Evolutionary conservation across 2,329 filamentous ascomycete species (phyloP), one percentile per base, ranked within the genome.

Genomic region (Zymoseptoria pseudotritici): DNA sequence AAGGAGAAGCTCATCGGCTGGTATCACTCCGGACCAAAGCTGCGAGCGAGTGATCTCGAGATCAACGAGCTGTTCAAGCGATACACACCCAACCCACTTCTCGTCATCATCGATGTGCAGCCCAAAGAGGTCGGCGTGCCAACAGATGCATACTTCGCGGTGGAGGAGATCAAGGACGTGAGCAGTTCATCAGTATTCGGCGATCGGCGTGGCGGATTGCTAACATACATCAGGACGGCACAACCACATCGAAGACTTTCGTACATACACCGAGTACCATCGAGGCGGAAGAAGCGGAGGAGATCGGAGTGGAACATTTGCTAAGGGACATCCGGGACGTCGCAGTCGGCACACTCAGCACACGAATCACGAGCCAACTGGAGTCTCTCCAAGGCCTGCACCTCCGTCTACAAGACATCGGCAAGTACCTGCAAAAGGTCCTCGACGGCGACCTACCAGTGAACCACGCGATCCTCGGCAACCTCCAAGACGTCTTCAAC

Each of bases 1-100:
- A 83, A 90, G 65, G 94, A 99, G 81, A 97, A 97, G 86, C 84
- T 99, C 75, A 95, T 99, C 83, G 94, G 94, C 73, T 99, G 94
- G 94, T 99, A 99, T 78, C 94, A 99, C 79, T 96, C 94, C 20
- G 94, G 94, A 50, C 94, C 94, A 49, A 99, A 97, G 82, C 83
- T 99, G 72, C 87, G 94, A 73, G 93, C 92, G 58, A 97, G 94
- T 53, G 94, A 99, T 81, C 80, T 99, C 67, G 90, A 97, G 80
- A 96, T 99, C 87, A 99, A 99, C 79, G 94, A 99, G 79, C 85
- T 99, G 61, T 97, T 99, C 85, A 99, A 99, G 83, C 86, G 92
- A 80, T 99, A 99, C 80, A 97, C 92, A 57, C 91, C 94, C 20
- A 96, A 97, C 73, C 94, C 94, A 55, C 81, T 99, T 67, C 84